Base-by-base conservation (phyloP, 495 filamentous ascomycete genomes). In the Sabuloglossum arenarium region DNA sequence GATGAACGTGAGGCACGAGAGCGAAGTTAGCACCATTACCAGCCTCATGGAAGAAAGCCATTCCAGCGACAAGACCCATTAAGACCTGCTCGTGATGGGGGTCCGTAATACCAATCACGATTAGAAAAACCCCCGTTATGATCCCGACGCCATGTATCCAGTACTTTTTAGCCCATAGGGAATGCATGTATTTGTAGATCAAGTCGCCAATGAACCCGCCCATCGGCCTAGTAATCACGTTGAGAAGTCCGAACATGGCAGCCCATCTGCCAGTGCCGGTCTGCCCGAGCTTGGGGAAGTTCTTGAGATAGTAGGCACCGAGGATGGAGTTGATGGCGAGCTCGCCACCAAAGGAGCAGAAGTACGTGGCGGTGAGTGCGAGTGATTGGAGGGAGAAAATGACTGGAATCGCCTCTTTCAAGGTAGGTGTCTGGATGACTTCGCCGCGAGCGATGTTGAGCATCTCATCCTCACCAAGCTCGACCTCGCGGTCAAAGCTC, bases 231-330 rank as follows among this genome's bases (percentile, higher is more conserved):
- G 76, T 84, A 55, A 83, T 66, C 32, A 90, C 70, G 67, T 95
- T 94, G 28, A 95, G 70, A 52, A 95, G 80, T 10, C 88, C 88
- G 64, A 93, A 95, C 80, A 93, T 90, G 55, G 88, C 85, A 0
- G 86, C 85, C 81, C 83, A 93, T 60, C 78, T 75, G 1, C 84
- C 79, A 6, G 82, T 78, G 25, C 73, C 67, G 9, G 86, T 89
- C 65, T 89, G 85, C 5, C 76, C 76, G 50, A 94, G 79, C 12
- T 65, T 51, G 0, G 81, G 79, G 72, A 93, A 93, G 65, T 88
- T 85, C 55, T 80, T 72, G 43, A 74, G 62, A 68, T 93, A 94
- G 75, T 88, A 94, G 3, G 81, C 66, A 52, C 82, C 80, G 6
- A 94, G 79, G 56, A 90, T 78, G 28, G 80, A 77, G 75, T 94